phyloP scores from a whole-genome alignment of 257 asterid species.

The Penstemon eatonii region DNA sequence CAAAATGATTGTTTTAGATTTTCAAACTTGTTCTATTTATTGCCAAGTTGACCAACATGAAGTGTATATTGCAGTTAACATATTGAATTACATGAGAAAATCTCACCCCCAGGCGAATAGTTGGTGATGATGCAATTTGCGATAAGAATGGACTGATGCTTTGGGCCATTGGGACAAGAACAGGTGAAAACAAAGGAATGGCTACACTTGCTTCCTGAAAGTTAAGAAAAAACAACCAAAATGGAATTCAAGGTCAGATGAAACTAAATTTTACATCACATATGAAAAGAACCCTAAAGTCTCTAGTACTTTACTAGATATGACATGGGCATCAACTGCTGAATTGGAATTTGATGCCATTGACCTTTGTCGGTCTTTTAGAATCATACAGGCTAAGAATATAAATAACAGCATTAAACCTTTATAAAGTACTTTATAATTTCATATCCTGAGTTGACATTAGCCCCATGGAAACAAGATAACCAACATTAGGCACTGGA shows the following conservation, averaged over 20 bases:
- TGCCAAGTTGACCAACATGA: not conserved
- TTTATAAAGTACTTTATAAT: not conserved
- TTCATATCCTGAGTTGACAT: conserved; percentile 11
- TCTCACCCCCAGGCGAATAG: conserved; percentile 88
- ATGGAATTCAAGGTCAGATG: conserved; percentile 12
- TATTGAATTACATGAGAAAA: conserved; percentile 11
- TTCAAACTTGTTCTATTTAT: not conserved
- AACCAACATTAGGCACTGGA: conserved; percentile 4
- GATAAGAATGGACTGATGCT: conserved; percentile 80
- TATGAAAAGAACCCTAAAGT: conserved; percentile 10
- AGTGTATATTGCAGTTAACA: conserved; percentile 5
- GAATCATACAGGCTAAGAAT: not conserved
- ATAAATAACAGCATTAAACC: conserved; percentile 1
- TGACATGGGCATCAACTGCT: not conserved
- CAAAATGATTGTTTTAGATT: conserved; percentile 6
- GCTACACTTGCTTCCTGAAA: conserved; percentile 90
- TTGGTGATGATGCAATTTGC: conserved; percentile 78
- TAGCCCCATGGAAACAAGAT: conserved; percentile 8
- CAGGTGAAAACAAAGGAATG: conserved; percentile 83
- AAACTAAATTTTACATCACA: conserved; percentile 7
- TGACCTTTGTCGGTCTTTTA: not conserved
- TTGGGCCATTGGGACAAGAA: conserved; percentile 82
- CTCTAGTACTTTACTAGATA: conserved; percentile 6
- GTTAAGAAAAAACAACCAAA: conserved; percentile 21
- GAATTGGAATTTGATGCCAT: not conserved